These are phyloP conservation scores for Aureobasidium leucospermi DNA, from an alignment of 2,329 filamentous ascomycete species.

Conservation along the genomic window DNA sequence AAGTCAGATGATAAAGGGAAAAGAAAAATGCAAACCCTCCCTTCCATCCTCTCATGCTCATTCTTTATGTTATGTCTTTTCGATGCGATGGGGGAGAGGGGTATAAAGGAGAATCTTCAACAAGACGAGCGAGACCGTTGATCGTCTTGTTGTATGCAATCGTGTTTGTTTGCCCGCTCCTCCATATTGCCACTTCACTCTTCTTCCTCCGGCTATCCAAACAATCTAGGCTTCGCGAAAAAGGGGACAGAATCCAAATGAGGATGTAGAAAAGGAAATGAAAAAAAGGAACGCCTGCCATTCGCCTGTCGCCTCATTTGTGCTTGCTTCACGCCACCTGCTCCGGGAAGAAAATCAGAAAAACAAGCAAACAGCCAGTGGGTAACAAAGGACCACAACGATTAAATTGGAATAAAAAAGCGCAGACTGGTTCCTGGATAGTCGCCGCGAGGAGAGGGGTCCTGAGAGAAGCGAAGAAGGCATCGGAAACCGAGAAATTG, in stretches of 20 bases:
- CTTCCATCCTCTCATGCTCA: neutral
- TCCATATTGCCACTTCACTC: neutral
- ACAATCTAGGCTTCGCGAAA: neutral
- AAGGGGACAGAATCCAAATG: neutral
- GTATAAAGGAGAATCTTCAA: too few relatives aligned
- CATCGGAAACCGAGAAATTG: neutral
- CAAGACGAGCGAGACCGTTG: too few relatives aligned
- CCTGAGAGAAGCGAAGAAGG: neutral
- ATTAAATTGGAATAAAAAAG: constrained; percentile 1
- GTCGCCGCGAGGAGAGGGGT: neutral
- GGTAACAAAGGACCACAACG: neutral
- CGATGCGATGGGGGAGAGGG: too few relatives aligned
- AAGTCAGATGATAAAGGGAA: too few relatives aligned
- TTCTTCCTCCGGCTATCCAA: neutral
- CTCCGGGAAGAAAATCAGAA: neutral
- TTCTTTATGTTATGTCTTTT: too few relatives aligned
- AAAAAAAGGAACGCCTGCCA: neutral
- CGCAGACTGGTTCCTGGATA: neutral
- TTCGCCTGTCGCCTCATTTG: neutral
- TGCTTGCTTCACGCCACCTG: constrained; percentile 2
- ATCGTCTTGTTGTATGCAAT: too few relatives aligned
- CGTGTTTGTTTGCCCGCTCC: too few relatives aligned
- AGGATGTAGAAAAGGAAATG: neutral
- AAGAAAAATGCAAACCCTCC: neutral
- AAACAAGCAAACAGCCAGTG: neutral